Conservation (phyloP, 148 eudicot genomes). For the Camellia sinensis region DNA sequence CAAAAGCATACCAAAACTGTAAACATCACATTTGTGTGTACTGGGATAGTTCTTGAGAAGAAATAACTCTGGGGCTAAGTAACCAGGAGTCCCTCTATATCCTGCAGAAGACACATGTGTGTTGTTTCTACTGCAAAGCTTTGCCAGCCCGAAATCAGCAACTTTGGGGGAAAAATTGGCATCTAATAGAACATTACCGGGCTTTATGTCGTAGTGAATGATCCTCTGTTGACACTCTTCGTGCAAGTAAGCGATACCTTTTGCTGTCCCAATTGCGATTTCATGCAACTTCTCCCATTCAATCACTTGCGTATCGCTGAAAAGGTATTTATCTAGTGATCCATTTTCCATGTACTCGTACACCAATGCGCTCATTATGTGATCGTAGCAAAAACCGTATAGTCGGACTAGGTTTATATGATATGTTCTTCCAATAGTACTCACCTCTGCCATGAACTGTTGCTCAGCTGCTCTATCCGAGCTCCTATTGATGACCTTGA, state of each 20-base stretch:
- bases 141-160: conserved; percentile 17
- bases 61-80: background rate
- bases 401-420: conserved; percentile 13
- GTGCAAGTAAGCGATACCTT: conserved; percentile 4
- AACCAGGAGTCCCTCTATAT: conserved; percentile 6
- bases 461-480: conserved; percentile 15
- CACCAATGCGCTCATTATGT: background rate
- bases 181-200: conserved; percentile 7
- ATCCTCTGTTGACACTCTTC: conserved; percentile 7
- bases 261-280: conserved; percentile 3
- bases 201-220: conserved; percentile 18
- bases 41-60: background rate
- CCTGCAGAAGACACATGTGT: background rate
- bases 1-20: conserved; percentile 16
- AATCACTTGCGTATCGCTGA: background rate
- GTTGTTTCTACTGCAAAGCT: background rate
- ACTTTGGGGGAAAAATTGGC: background rate
- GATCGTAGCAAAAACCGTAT: conserved; percentile 5
- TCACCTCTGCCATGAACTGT: conserved; percentile 25
- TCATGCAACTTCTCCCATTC: conserved; percentile 13
- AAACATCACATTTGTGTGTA: conserved; percentile 13
- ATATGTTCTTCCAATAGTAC: conserved; percentile 13
- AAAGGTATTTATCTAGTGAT: conserved; percentile 9
- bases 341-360: conserved; percentile 18
- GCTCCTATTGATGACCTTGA: conserved; percentile 21